Conservation (phyloP, 371 early-diverging fungal genomes). For the Mucor sp. region DNA sequence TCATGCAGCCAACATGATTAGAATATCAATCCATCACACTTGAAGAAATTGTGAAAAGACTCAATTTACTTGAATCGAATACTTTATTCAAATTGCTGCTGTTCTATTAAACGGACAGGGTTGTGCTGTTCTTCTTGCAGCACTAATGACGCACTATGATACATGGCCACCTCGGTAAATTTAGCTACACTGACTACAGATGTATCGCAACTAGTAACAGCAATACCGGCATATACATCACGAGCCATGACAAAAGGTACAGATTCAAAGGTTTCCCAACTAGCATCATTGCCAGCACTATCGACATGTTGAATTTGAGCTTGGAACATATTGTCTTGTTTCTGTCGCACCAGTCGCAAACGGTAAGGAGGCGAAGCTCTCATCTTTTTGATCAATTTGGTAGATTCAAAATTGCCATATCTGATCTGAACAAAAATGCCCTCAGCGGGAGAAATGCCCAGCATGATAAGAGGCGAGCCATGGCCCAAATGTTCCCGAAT, state of each 20-base stretch:
- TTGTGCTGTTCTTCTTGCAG: background rate
- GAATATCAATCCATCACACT: too few relatives aligned
- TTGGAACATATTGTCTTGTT: conserved; percentile 7
- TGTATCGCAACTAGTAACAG: conserved; percentile 50
- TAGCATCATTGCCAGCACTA: background rate
- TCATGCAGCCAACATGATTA: too few relatives aligned
- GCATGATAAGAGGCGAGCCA: conserved; percentile 40
- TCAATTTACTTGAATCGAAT: background rate
- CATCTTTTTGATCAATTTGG: conserved; percentile 36
- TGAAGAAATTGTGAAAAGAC: too few relatives aligned
- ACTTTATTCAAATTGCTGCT: conserved; percentile 14
- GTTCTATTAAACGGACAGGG: conserved; percentile 16
- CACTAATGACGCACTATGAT: conserved; percentile 18
- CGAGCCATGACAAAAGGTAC: conserved; percentile 28
- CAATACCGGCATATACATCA: conserved; percentile 45
- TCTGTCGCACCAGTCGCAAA: conserved; percentile 29
- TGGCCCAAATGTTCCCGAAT: conserved; percentile 46
- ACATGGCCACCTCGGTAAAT: conserved; percentile 40
- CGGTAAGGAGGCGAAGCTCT: conserved; percentile 43
- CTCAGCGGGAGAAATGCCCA: conserved; percentile 46
- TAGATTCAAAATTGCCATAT: conserved; percentile 25
- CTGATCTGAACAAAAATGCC: conserved; percentile 42
- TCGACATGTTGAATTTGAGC: conserved; percentile 24
- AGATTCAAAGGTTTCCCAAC: conserved; percentile 36
- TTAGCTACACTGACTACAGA: conserved; percentile 49